Conservation (phyloP, 345 rosid species). For the Dipteronia dyeriana region DNA sequence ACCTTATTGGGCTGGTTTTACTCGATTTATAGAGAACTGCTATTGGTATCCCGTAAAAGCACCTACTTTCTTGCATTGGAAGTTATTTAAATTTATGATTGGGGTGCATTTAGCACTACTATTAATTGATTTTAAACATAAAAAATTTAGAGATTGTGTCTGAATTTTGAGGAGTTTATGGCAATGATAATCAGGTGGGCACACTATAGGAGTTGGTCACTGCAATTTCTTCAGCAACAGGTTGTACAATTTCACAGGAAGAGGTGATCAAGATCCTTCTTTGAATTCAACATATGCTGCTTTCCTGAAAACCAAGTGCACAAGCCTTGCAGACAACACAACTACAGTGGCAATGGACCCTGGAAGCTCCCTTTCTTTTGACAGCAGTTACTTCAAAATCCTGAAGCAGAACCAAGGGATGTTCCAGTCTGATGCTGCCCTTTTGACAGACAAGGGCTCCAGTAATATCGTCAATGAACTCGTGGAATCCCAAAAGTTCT, state of each 20-base stretch:
- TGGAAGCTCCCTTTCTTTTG: constrained; percentile 19
- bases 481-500: constrained; percentile 13
- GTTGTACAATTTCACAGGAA: constrained; percentile 50
- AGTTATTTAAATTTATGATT: too few species aligned
- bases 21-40: too few species aligned
- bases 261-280: constrained; percentile 35
- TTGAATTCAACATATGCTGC: constrained; percentile 32
- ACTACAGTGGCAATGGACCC: constrained; percentile 25
- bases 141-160: too few species aligned
- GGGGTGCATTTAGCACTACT: too few species aligned
- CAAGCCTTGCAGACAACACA: constrained; percentile 17
- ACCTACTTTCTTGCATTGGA: too few species aligned
- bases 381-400: constrained; percentile 29
- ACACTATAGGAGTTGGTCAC: constrained; percentile 40
- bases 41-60: too few species aligned
- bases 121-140: too few species aligned
- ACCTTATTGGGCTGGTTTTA: background rate
- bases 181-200: constrained; percentile 26
- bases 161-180: background rate
- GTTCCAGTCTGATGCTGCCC: constrained; percentile 36
- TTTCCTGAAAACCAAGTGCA: constrained; percentile 27
- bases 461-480: constrained; percentile 9
- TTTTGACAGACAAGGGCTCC: constrained; percentile 23
- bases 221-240: constrained; percentile 37
- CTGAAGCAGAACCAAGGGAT: constrained; percentile 28